Conservation (phyloP, 2,329 filamentous ascomycete genomes). For the Cladophialophora bantiana region DNA sequence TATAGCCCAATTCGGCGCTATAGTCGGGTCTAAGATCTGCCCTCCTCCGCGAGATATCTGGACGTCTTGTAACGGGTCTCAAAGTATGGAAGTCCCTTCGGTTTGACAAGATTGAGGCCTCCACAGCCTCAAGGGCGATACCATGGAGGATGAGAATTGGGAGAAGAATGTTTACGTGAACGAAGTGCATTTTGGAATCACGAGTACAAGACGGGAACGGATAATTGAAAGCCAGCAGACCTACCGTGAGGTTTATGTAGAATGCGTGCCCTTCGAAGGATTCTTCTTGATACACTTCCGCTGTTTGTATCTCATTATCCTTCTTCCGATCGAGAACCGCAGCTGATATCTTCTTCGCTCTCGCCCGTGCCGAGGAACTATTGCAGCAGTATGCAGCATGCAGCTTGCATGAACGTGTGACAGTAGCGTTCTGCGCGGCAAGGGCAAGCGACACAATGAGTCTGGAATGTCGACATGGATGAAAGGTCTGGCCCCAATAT, state of each 20-base stretch:
- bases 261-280: neutral
- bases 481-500: constrained; percentile 7
- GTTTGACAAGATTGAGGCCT: neutral
- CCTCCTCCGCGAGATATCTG: neutral
- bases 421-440: constrained; percentile 15
- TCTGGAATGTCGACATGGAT: constrained; percentile 2
- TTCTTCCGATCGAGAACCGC: neutral
- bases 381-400: neutral
- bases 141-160: neutral
- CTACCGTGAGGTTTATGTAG: neutral
- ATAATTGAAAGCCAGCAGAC: neutral
- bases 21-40: neutral
- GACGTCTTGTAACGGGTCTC: neutral
- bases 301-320: neutral
- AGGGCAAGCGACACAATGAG: neutral
- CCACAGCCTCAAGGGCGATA: neutral
- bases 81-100: neutral
- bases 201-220: neutral
- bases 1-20: neutral
- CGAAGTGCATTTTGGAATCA: neutral
- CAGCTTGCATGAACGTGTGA: constrained; percentile 4
- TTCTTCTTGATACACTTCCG: neutral
- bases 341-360: neutral
- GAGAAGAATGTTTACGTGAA: neutral
- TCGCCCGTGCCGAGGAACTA: constrained; percentile 3